These are phyloP conservation scores for Friedmanniomyces endolithicus DNA, from an alignment of 495 filamentous ascomycete genomes.

Conservation along the genomic window DNA sequence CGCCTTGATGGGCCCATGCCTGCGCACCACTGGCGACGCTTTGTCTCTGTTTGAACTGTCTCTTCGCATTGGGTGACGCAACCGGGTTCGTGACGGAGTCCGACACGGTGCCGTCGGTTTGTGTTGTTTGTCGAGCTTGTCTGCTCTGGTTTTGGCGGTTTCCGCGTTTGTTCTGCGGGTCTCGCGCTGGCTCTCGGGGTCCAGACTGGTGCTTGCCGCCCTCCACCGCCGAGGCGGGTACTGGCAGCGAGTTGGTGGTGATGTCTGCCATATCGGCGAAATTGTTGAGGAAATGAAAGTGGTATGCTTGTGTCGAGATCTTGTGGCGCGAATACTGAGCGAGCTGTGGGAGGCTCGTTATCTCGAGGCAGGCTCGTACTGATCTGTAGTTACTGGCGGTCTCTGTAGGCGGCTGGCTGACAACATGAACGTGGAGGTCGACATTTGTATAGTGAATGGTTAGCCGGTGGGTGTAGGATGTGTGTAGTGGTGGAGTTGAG, in stretches of 20 bases:
- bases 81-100: conserved; percentile 13
- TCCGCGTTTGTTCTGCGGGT: conserved; percentile 2
- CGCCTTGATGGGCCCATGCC: neutral
- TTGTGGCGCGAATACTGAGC: neutral
- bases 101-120: conserved; percentile 13
- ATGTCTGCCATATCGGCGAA: conserved; percentile 1
- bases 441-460: conserved; percentile 6
- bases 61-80: conserved; percentile 7
- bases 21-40: neutral
- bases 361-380: conserved; percentile 8
- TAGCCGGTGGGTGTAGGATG: neutral
- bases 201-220: neutral
- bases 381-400: neutral
- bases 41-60: conserved; percentile 9
- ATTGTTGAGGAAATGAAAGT: neutral
- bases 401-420: neutral
- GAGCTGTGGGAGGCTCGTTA: neutral
- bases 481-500: neutral
- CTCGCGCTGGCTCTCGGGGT: neutral
- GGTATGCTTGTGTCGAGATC: neutral
- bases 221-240: neutral
- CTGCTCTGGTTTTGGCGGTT: neutral
- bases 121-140: neutral
- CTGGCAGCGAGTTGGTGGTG: neutral
- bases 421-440: conserved; percentile 1